Evolutionary conservation across 148 eudicot genomes (phyloP).

Genomic region (Mesembryanthemum crystallinum): DNA sequence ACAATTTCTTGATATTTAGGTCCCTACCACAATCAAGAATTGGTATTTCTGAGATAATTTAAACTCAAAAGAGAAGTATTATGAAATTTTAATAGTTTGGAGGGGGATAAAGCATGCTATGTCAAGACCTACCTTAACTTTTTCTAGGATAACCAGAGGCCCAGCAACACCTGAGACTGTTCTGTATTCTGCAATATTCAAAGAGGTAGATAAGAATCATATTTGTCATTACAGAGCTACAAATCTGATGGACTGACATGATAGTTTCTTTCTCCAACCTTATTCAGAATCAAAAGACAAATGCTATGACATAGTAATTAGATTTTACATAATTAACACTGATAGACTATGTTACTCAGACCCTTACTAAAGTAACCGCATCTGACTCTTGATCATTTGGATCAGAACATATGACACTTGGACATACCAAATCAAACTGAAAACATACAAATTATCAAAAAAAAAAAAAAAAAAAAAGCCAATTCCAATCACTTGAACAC

Average conservation of each 20-base stretch:
- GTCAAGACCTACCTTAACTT: slow-evolving; percentile 68
- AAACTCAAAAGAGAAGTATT: neutral
- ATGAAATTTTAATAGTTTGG: neutral
- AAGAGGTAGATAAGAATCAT: neutral
- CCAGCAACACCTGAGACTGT: slow-evolving; percentile 70
- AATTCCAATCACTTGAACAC: neutral
- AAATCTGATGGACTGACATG: neutral
- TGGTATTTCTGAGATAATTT: neutral
- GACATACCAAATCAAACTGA: neutral
- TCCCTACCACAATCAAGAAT: slow-evolving; percentile 52
- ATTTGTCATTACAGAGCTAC: neutral
- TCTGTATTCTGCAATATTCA: slow-evolving; percentile 43
- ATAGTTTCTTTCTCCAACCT: neutral
- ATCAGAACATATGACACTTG: neutral
- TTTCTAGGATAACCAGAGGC: slow-evolving; percentile 62
- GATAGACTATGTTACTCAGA: neutral
- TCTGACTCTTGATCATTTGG: neutral
- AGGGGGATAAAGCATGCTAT: neutral
- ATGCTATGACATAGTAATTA: neutral
- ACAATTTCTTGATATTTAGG: slow-evolving; percentile 98
- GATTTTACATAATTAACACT: too few species aligned
- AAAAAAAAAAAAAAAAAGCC: neutral
- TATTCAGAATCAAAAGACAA: neutral
- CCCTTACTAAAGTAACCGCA: neutral
- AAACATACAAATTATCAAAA: neutral